Percentiles rank a stretch among this genome's conserved stretches.
Evolutionary conservation across 2,329 filamentous ascomycete species (phyloP).

Genomic region (Trichophyton simii): DNA sequence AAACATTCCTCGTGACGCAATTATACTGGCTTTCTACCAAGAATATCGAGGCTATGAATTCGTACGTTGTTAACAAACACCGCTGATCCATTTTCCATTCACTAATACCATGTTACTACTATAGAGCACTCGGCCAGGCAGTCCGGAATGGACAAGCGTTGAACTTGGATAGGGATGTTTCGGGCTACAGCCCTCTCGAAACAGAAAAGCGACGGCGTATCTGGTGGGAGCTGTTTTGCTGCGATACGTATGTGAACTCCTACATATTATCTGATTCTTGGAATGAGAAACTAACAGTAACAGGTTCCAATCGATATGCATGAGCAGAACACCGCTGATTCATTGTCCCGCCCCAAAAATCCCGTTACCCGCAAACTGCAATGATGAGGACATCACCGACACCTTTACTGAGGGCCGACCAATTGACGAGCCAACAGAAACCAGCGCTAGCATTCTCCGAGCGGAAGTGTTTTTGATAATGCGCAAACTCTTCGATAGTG

Average conservation of each 20-base stretch:
- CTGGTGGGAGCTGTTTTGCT: conserved; percentile 19
- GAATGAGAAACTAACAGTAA: background rate
- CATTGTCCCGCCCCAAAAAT: conserved; percentile 16
- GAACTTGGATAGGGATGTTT: conserved; percentile 15
- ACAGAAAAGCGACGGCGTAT: conserved; percentile 17
- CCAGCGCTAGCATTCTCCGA: conserved; percentile 16
- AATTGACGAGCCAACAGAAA: conserved; percentile 16
- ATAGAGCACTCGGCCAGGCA: conserved; percentile 16
- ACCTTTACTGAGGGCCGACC: conserved; percentile 12
- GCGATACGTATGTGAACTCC: conserved; percentile 16
- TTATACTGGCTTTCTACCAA: conserved; percentile 24
- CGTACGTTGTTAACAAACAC: conserved; percentile 14
- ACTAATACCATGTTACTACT: background rate
- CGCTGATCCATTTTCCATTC: background rate
- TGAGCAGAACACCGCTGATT: conserved; percentile 18
- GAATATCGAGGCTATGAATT: conserved; percentile 22
- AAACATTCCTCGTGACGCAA: conserved; percentile 21
- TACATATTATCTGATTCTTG: background rate
- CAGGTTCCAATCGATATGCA: conserved; percentile 20
- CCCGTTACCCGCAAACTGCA: conserved; percentile 18
- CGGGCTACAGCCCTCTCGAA: conserved; percentile 13
- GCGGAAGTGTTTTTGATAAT: conserved; percentile 15
- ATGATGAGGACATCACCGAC: conserved; percentile 18
- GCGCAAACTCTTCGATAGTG: conserved; percentile 14
- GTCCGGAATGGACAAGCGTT: conserved; percentile 19